phyloP scores from a whole-genome alignment of 345 rosid species.

The Conringia planisiliqua region DNA sequence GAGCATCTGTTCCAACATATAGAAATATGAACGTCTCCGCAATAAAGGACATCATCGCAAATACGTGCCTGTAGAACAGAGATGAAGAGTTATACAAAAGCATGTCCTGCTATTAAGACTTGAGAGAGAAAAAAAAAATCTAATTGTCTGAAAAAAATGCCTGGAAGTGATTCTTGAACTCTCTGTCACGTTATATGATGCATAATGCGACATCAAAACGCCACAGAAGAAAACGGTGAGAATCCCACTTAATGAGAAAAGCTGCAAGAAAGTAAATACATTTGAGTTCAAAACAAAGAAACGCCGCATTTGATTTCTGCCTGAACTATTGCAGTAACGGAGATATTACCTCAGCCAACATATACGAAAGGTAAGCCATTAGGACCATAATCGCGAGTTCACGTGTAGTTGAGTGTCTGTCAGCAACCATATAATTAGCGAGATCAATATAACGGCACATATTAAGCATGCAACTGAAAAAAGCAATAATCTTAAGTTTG shows the following conservation, averaged over 20 bases:
- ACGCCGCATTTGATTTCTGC: background rate
- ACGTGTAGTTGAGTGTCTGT: conserved; percentile 75
- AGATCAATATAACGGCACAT: background rate
- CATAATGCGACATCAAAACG: conserved; percentile 80
- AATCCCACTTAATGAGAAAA: conserved; percentile 77
- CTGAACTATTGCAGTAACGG: background rate
- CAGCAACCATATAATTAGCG: background rate
- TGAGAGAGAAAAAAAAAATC: background rate
- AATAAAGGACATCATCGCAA: conserved; percentile 82
- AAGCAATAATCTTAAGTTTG: background rate
- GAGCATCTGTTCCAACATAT: conserved; percentile 92
- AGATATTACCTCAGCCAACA: conserved; percentile 73
- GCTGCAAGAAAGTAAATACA: conserved; percentile 42
- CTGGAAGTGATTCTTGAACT: conserved; percentile 78
- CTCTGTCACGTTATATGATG: conserved; percentile 74
- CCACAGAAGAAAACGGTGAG: conserved; percentile 94
- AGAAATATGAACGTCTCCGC: conserved; percentile 91
- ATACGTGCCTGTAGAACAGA: conserved; percentile 55
- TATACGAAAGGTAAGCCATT: conserved; percentile 88
- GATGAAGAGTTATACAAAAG: background rate
- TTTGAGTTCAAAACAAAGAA: background rate
- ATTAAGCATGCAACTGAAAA: background rate
- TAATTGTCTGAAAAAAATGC: conserved; percentile 30
- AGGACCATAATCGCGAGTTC: conserved; percentile 71
- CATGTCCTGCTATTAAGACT: background rate